Base-by-base conservation (phyloP, 129 eudicot species). In the Kitagawia praeruptora region DNA sequence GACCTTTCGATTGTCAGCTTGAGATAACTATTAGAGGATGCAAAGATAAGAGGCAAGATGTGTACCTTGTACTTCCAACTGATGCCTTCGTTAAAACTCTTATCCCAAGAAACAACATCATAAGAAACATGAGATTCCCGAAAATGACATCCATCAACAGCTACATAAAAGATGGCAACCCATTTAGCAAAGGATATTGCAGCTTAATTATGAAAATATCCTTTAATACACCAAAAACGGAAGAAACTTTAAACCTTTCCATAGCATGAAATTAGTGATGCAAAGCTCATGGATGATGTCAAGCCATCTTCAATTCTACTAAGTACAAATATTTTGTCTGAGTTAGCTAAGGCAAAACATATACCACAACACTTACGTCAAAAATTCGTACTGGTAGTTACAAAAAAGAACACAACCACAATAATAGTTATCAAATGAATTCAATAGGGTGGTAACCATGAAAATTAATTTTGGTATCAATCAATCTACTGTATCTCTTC, bases 321-420 rank as follows among this genome's bases (percentile, higher is more conserved):
- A 82, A 89, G 74, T 34, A 87, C 78, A 78, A 87, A 81, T 49
- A 86, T 75, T 82, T 88, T 85, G 87, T 88, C 97, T 91, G 77
- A 78, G 77, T 78, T n/a, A 80, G 88, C 82, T 91, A 89, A 91
- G 91, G 89, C 79, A 51, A 70, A 48, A 63, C 40, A 56, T 28
- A 37, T 37, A 37, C 39, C 51, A 42, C 31, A 10, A 27, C 8
- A 39, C 71, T 40, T 10, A 49, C 37, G 48, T 46, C 38, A 66
- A 66, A 4, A 70, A 5, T 15, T 75, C 27, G 45, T 77, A 75
- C 40, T 0, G 21, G 40, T 64, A 25, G 63, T 78, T 45, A 44
- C 31, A 0, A 34, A 8, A 9, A 40, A 66, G n/a, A 28, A 31
- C 2, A 41, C 28, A 27, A 3, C 71, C 47, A 25, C 2, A 27